Conservation (phyloP, 306 rosid species). For the Carpinus viminea region DNA sequence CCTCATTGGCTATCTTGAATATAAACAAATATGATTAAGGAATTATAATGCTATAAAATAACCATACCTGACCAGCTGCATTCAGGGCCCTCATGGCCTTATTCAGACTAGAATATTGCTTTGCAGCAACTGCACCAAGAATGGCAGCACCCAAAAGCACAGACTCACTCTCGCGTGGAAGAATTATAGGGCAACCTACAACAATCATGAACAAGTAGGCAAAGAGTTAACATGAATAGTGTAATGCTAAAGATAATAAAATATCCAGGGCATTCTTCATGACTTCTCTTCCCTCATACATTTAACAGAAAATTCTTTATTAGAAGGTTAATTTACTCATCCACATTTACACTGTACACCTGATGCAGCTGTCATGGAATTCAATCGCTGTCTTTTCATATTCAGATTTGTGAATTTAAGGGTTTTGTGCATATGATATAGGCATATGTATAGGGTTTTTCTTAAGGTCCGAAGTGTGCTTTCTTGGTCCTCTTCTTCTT, state of each 20-base stretch:
- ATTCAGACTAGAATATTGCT: constrained; percentile 61
- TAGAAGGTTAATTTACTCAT: background rate
- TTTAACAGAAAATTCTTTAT: background rate
- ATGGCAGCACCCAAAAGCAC: constrained; percentile 97
- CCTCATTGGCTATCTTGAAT: background rate
- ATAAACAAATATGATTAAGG: background rate
- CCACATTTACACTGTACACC: background rate
- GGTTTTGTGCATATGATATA: no score
- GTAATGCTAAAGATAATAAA: background rate
- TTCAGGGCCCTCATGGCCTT: constrained; percentile 89
- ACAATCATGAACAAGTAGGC: constrained; percentile 2
- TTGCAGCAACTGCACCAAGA: constrained; percentile 88
- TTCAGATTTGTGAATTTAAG: background rate
- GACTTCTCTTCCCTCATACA: constrained; percentile 8
- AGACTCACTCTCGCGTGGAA: constrained; percentile 92
- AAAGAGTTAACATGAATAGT: background rate
- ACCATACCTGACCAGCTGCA: constrained; percentile 88
- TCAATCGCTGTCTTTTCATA: background rate
- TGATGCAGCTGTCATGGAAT: background rate
- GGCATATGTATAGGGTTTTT: background rate
- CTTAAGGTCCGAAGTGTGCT: background rate
- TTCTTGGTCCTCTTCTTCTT: background rate
- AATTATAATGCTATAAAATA: constrained; percentile 4
- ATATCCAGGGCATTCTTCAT: background rate
- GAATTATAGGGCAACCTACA: constrained; percentile 86